Evolutionary conservation across 345 rosid genomes (phyloP).

Genomic region (Hevea brasiliensis): DNA sequence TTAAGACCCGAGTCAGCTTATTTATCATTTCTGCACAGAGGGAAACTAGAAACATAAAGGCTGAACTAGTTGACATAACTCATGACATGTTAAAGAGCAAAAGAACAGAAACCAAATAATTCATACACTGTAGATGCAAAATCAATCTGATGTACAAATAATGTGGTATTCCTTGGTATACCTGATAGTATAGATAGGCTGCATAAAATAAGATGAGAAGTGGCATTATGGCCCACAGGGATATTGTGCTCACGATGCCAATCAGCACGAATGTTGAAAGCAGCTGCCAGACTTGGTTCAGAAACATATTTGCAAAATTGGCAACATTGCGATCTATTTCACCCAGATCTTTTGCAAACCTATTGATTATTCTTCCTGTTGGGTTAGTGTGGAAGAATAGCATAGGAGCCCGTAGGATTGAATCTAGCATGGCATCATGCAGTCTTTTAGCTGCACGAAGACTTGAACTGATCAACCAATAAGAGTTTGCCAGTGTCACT

Average conservation of each 20-base stretch:
- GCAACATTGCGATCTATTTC: conserved; percentile 92
- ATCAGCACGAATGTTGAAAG: conserved; percentile 89
- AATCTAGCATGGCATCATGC: conserved; percentile 89
- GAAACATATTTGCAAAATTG: conserved; percentile 62
- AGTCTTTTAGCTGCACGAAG: conserved; percentile 81
- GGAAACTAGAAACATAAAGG: neutral
- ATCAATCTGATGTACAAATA: neutral
- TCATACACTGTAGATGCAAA: neutral
- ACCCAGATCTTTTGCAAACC: conserved; percentile 96
- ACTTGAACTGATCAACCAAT: conserved; percentile 85
- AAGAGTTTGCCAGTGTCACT: conserved; percentile 78
- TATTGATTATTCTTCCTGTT: conserved; percentile 82
- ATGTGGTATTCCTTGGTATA: neutral
- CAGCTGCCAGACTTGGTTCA: conserved; percentile 79
- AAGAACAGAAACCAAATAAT: neutral
- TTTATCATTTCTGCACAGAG: neutral
- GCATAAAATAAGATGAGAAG: conserved; percentile 86
- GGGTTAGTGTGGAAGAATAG: conserved; percentile 97
- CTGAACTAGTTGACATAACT: neutral
- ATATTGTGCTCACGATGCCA: conserved; percentile 93
- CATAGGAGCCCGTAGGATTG: conserved; percentile 95
- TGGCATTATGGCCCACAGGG: conserved; percentile 98
- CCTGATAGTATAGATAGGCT: conserved; percentile 94
- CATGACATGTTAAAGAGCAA: neutral
- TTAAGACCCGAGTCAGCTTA: neutral